Percentiles rank a stretch among this genome's conserved stretches.
Conservation (phyloP, 1,284 basidiomycete species). For the Moniliella sp. region DNA sequence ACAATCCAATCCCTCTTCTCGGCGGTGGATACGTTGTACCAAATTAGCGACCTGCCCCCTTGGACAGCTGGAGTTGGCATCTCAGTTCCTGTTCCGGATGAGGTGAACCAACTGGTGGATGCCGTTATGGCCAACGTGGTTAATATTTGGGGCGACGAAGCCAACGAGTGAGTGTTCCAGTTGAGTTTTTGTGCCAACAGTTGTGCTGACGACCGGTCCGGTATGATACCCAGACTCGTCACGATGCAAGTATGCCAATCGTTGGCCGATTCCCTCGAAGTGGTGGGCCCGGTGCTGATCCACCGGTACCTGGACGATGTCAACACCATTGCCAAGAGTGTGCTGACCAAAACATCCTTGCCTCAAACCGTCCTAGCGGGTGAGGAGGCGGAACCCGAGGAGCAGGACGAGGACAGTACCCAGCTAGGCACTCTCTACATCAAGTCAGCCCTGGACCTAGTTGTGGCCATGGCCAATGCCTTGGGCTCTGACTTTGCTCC, state of each 20-base stretch:
- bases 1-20: conserved; percentile 71
- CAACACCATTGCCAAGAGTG: conserved; percentile 36
- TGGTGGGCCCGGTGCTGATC: no score
- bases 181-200: no score
- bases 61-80: conserved; percentile 56
- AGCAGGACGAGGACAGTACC: conserved; percentile 50
- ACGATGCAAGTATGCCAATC: no score
- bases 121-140: conserved; percentile 56
- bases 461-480: conserved; percentile 65
- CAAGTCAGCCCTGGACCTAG: conserved; percentile 77
- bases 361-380: conserved; percentile 67
- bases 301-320: no score
- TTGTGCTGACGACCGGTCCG: no score
- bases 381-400: conserved; percentile 64
- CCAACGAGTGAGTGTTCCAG: conserved; percentile 80
- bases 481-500: conserved; percentile 66
- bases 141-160: conserved; percentile 78
- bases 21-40: conserved; percentile 76
- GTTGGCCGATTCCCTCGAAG: no score
- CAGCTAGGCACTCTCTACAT: conserved; percentile 92
- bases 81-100: conserved; percentile 29
- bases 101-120: conserved; percentile 60
- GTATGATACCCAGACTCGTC: no score
- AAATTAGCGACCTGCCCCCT: conserved; percentile 56
- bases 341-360: conserved; percentile 45